These are phyloP conservation scores for Fusarium anthophilum DNA, from an alignment of 2,329 filamentous ascomycete species.

Conservation along the genomic window DNA sequence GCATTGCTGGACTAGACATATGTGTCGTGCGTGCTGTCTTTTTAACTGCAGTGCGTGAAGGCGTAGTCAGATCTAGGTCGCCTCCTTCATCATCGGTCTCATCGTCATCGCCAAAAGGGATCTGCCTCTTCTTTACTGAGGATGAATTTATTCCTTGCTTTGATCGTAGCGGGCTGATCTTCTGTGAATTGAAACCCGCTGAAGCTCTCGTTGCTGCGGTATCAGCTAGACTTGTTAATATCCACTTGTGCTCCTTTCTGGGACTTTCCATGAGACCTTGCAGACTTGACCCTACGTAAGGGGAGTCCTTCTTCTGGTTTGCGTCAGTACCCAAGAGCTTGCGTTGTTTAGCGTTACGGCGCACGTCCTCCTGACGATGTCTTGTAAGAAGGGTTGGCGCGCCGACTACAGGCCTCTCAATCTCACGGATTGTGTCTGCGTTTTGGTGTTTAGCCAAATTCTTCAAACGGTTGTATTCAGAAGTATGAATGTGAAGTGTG, in stretches of 20 bases:
- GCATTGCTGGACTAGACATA: constrained; percentile 12
- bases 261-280: constrained; percentile 57
- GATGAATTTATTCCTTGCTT: not conserved
- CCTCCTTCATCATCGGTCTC: constrained; percentile 28
- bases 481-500: constrained; percentile 79
- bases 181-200: constrained; percentile 39
- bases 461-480: constrained; percentile 77
- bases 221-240: constrained; percentile 36
- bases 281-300: constrained; percentile 48
- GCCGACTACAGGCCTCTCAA: constrained; percentile 62
- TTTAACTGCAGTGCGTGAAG: constrained; percentile 6
- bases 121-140: constrained; percentile 25
- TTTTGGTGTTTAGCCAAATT: constrained; percentile 63
- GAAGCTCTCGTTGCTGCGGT: constrained; percentile 40
- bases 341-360: constrained; percentile 41
- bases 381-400: constrained; percentile 42
- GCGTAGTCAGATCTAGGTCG: constrained; percentile 25
- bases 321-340: constrained; percentile 15
- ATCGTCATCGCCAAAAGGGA: constrained; percentile 19
- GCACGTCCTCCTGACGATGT: constrained; percentile 32
- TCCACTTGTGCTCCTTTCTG: constrained; percentile 44
- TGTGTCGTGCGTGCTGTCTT: constrained; percentile 11
- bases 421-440: constrained; percentile 59
- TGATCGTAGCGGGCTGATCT: constrained; percentile 23
- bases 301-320: constrained; percentile 11